Evolutionary conservation across 2,329 filamentous ascomycete genomes (phyloP).

Genomic region (Alternaria tenuissima): DNA sequence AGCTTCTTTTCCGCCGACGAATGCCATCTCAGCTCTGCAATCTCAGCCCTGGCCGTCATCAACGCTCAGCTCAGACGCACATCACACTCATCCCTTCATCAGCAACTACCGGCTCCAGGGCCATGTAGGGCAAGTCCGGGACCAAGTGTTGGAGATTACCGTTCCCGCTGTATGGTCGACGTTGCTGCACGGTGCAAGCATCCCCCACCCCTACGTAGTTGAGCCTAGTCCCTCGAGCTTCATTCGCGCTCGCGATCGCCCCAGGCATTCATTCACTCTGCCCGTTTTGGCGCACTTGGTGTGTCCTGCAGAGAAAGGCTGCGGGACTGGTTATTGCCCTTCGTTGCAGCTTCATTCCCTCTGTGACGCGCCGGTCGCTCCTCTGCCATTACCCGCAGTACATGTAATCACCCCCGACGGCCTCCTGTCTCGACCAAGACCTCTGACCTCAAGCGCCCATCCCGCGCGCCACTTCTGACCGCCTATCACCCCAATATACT

Average conservation of each 20-base stretch:
- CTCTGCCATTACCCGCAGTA: slow-evolving; percentile 24
- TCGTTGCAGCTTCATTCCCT: slow-evolving; percentile 30
- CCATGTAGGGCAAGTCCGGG: slow-evolving; percentile 14
- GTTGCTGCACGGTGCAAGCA: slow-evolving; percentile 21
- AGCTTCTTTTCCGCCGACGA: slow-evolving; percentile 6
- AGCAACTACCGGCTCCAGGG: slow-evolving; percentile 1
- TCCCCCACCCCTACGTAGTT: slow-evolving; percentile 27
- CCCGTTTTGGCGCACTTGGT: slow-evolving; percentile 23
- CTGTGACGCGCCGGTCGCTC: slow-evolving; percentile 32
- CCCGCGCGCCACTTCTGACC: slow-evolving; percentile 12
- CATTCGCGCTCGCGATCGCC: slow-evolving; percentile 26
- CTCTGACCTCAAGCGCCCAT: slow-evolving; percentile 10
- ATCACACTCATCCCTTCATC: neutral
- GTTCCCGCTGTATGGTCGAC: slow-evolving; percentile 15
- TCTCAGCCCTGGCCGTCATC: slow-evolving; percentile 1
- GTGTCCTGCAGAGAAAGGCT: slow-evolving; percentile 28
- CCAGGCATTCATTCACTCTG: slow-evolving; percentile 30
- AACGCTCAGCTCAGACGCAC: slow-evolving; percentile 10
- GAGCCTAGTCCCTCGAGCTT: slow-evolving; percentile 33
- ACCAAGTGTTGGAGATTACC: slow-evolving; percentile 13
- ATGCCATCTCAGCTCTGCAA: neutral
- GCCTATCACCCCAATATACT: slow-evolving; percentile 7
- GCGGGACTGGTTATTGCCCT: slow-evolving; percentile 26
- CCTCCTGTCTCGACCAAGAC: slow-evolving; percentile 22
- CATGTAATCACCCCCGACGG: slow-evolving; percentile 31